Percentiles rank a stretch among this genome's conserved stretches.
phyloP scores from a whole-genome alignment of 1,284 basidiomycete species.

The Malassezia arunalokei region DNA sequence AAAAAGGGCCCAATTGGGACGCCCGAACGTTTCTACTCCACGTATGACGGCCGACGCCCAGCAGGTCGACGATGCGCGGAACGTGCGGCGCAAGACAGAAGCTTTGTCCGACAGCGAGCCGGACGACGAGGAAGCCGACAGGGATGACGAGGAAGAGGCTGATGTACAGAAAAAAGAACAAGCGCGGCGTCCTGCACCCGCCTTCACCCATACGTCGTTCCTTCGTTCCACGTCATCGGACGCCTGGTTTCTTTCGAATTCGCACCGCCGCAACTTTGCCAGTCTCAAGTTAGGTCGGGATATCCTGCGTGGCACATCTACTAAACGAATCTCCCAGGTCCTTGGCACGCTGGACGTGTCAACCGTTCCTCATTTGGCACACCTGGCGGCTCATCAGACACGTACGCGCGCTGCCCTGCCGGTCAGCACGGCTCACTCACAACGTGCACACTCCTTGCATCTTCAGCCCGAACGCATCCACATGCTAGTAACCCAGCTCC shows the following conservation, averaged over 20 bases:
- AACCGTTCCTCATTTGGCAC: slow-evolving; percentile 5
- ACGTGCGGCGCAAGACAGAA: no score
- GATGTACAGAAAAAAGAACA: neutral
- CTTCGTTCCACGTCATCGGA: slow-evolving; percentile 14
- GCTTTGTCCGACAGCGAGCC: neutral
- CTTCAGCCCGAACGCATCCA: neutral
- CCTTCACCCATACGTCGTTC: slow-evolving; percentile 12
- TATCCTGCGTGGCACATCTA: slow-evolving; percentile 8
- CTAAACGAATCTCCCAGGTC: slow-evolving; percentile 10
- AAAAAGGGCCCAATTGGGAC: neutral
- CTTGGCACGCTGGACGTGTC: slow-evolving; percentile 10
- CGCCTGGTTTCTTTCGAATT: slow-evolving; percentile 14
- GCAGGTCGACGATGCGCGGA: no score
- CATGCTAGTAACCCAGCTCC: slow-evolving; percentile 7
- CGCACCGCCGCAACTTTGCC: slow-evolving; percentile 17
- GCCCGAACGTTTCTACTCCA: neutral
- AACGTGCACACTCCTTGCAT: slow-evolving; percentile 4
- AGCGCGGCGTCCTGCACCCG: slow-evolving; percentile 4
- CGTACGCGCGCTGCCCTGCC: neutral
- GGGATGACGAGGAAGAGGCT: neutral
- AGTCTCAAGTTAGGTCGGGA: slow-evolving; percentile 14
- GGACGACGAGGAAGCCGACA: neutral
- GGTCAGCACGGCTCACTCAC: slow-evolving; percentile 6
- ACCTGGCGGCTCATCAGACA: neutral
- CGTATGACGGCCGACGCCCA: no score